Evolutionary conservation across 192 early-diverging fungal genomes (phyloP).

Genomic region (Backusella parvicylindrica): DNA sequence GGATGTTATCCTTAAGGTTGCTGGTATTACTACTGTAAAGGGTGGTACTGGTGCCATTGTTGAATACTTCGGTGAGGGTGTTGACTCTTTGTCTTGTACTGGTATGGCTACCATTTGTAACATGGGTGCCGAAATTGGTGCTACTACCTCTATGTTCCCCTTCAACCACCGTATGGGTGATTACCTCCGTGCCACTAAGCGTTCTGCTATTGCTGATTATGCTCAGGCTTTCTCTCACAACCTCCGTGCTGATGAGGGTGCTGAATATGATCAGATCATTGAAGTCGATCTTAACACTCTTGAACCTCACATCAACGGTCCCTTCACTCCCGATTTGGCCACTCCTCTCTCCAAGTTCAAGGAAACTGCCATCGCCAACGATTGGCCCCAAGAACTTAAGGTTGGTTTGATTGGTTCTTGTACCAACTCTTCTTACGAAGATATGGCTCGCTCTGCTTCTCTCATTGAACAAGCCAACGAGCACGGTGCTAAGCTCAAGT

Average conservation of each 20-base stretch:
- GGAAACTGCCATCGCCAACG: conserved; percentile 78
- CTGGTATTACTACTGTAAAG: conserved; percentile 94
- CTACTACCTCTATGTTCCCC: conserved; percentile 96
- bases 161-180: conserved; percentile 89
- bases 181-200: conserved; percentile 86
- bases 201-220: conserved; percentile 72
- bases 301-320: conserved; percentile 97
- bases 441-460: conserved; percentile 91
- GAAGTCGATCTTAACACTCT: conserved; percentile 92
- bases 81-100: conserved; percentile 91
- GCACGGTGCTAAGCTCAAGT: conserved; percentile 78
- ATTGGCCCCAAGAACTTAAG: conserved; percentile 86
- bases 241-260: conserved; percentile 83
- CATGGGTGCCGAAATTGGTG: conserved; percentile 99
- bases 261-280: conserved; percentile 88
- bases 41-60: conserved; percentile 96
- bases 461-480: conserved; percentile 81
- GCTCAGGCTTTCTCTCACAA: conserved; percentile 85
- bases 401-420: conserved; percentile 96
- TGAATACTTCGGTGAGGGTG: conserved; percentile 96
- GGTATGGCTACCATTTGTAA: conserved; percentile 99
- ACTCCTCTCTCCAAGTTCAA: conserved; percentile 93
- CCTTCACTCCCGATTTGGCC: conserved; percentile 94
- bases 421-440: conserved; percentile 99
- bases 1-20: conserved; percentile 93